Evolutionary conservation across 495 filamentous ascomycete species (phyloP).

Genomic region (Stereocaulon alpinum): DNA sequence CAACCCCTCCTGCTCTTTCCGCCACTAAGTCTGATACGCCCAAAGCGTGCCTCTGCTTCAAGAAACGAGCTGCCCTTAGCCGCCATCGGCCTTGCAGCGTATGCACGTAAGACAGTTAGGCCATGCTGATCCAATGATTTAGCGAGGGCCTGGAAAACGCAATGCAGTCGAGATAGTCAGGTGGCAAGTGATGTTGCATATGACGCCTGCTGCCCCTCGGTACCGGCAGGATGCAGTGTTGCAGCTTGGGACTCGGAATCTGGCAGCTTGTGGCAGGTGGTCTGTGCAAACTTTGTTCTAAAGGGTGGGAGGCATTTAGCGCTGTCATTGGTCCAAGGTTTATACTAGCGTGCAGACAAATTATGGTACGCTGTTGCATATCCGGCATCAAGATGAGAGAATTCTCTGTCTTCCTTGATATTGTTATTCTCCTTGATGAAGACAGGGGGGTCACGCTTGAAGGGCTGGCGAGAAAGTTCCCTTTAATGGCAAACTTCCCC

Average conservation of each 20-base stretch:
- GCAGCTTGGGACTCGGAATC: too few species aligned
- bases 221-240: background rate
- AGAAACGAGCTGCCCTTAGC: background rate
- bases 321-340: background rate
- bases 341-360: background rate
- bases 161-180: background rate
- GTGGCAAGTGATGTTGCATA: background rate
- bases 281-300: background rate
- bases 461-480: background rate
- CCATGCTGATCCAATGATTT: background rate
- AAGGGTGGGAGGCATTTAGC: background rate
- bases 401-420: too few species aligned
- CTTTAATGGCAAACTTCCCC: background rate
- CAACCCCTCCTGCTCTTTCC: background rate
- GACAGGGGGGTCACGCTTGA: background rate
- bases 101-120: conserved; percentile 3
- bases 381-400: background rate
- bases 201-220: background rate
- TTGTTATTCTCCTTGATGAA: background rate
- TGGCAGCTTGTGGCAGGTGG: background rate
- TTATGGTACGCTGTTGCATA: background rate
- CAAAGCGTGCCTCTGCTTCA: background rate
- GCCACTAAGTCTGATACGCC: background rate
- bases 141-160: conserved; percentile 4
- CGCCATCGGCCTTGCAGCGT: background rate